Evolutionary conservation across 2,329 filamentous ascomycete genomes (phyloP), one percentile per base, ranked within the genome.

Genomic region (Westerdykella ornata): DNA sequence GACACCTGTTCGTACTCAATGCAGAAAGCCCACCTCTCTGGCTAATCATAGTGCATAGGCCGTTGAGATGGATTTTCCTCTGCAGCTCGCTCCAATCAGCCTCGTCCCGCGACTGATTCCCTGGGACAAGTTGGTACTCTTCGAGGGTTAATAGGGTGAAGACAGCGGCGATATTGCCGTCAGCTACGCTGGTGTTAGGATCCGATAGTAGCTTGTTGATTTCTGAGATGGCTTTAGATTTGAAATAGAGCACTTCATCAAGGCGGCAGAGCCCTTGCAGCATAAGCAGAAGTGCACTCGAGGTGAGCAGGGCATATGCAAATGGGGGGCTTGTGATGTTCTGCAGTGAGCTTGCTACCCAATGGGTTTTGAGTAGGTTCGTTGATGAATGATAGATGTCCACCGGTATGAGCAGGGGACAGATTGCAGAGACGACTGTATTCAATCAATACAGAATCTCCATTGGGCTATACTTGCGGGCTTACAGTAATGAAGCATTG

Each of bases 91-190:
- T 60, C 36, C 44, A 53, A n/a, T 52, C 46, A 7, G 43, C 39
- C 7, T 50, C 55, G 15, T 45, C 46, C 8, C 47, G 39, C n/a
- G 38, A 35, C 17, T 26, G 45, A 22, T 40, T 46, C 8, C 49
- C 45, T 17, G 51, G 51, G 7, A 49, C 55, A 26, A 60, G 49
- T 16, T 54, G 44, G 20, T 54, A 56, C 37, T 65, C 61, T 43
- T 63, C 59, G 2, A 63, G 43, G 32, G 50, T 55, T 8, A 65
- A 49, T 13, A 65, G 47, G 33, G 59, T 57, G 31, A 63, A 51
- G 12, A 65, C 59, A 17, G 60, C 52, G 13, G 59, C 54, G 20
- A 65, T 63, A 16, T 58, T 63, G 14, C 49, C 55, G 41, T 65
- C 61, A 34, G 54, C 49, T 15, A 54, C 48, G 18, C 47, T 53